Conservation (phyloP, 2,329 filamentous ascomycete species). For the Paradendryphiella salina region DNA sequence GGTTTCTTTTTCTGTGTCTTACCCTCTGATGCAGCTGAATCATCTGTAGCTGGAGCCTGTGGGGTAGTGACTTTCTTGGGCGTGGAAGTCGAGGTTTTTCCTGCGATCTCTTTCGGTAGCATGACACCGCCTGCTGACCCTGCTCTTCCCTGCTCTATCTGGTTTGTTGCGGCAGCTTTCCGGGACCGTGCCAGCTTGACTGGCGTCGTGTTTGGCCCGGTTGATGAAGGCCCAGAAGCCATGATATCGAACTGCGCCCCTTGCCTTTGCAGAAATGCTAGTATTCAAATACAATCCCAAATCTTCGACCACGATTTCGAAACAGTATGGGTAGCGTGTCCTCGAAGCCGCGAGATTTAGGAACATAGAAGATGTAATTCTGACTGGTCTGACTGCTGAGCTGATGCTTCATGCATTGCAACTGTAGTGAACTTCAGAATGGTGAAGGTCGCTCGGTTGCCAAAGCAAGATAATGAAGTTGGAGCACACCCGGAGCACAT, state of each 20-base stretch:
- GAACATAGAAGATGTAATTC: background rate
- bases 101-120: slow-evolving; percentile 12
- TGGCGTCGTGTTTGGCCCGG: slow-evolving; percentile 27
- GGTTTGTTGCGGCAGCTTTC: slow-evolving; percentile 18
- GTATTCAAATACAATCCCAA: background rate
- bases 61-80: slow-evolving; percentile 3
- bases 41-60: slow-evolving; percentile 16
- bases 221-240: slow-evolving; percentile 34
- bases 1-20: slow-evolving; percentile 26
- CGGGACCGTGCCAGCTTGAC: slow-evolving; percentile 32
- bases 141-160: slow-evolving; percentile 22
- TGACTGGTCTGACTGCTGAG: background rate
- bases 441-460: slow-evolving; percentile 2
- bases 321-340: background rate
- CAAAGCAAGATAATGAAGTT: slow-evolving; percentile 39
- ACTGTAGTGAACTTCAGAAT: background rate
- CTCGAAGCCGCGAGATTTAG: background rate
- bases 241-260: slow-evolving; percentile 15
- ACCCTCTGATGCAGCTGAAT: background rate
- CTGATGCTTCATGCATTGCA: background rate
- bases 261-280: background rate
- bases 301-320: background rate
- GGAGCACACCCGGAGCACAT: slow-evolving; percentile 27
- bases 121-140: slow-evolving; percentile 39
- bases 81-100: slow-evolving; percentile 13